A percentile compares a stretch with the other conserved stretches of the same genome.
Evolutionary conservation across 805 yeast species (phyloP).

Genomic region (Wickerhamomyces strasburgensis): DNA sequence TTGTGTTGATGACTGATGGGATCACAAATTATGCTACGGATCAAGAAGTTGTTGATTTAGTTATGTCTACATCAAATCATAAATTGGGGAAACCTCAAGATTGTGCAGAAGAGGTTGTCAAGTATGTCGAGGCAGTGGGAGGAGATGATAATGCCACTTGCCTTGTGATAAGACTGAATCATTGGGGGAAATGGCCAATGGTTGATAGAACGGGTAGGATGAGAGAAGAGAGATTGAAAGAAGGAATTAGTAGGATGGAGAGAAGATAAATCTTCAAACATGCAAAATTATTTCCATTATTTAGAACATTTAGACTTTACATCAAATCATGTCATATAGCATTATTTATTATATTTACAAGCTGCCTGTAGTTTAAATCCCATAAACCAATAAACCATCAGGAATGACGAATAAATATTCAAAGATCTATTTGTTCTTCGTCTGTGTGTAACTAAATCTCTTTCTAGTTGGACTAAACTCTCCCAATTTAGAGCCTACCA

Average conservation of each 20-base stretch:
- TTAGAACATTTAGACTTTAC: neutral
- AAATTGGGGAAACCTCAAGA: conserved; percentile 54
- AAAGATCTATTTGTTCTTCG: conserved; percentile 51
- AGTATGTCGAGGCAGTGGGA: conserved; percentile 79
- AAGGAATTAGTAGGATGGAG: conserved; percentile 28
- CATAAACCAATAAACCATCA: neutral
- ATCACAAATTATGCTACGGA: conserved; percentile 75
- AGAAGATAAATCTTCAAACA: conserved; percentile 8
- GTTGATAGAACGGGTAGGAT: conserved; percentile 76
- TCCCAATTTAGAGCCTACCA: conserved; percentile 95
- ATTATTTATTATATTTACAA: too few relatives aligned
- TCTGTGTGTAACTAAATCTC: conserved; percentile 75
- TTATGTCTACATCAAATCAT: conserved; percentile 66
- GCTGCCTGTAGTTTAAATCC: neutral
- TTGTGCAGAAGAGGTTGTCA: conserved; percentile 80
- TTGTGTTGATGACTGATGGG: conserved; percentile 85
- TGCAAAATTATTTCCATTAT: neutral
- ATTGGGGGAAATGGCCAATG: conserved; percentile 94
- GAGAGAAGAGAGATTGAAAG: conserved; percentile 65
- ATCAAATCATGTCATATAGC: neutral
- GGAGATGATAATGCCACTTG: conserved; percentile 98
- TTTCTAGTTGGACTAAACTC: conserved; percentile 94
- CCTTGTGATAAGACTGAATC: conserved; percentile 67
- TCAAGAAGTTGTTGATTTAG: conserved; percentile 86
- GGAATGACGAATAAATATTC: too few relatives aligned